These are phyloP conservation scores for Claviceps pusilla DNA, from an alignment of 2,329 filamentous ascomycete genomes.

Conservation along the genomic window DNA sequence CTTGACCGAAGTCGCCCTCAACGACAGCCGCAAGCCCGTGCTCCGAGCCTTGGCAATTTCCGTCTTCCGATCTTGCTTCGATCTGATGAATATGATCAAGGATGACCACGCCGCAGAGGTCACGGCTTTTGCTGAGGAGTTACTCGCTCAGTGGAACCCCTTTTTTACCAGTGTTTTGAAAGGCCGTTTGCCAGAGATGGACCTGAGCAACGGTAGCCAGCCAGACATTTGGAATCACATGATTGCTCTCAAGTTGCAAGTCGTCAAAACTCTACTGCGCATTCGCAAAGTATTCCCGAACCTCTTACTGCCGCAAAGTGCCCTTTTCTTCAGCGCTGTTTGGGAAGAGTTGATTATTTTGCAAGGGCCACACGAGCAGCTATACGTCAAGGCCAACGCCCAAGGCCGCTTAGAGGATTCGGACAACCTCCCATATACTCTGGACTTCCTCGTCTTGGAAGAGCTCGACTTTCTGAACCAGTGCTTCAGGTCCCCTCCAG, in stretches of 20 bases:
- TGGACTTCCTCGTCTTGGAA: slow-evolving; percentile 86
- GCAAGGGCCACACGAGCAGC: slow-evolving; percentile 57
- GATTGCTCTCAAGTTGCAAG: slow-evolving; percentile 78
- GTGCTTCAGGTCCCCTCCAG: slow-evolving; percentile 72
- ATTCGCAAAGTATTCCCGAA: slow-evolving; percentile 72
- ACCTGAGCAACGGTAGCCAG: slow-evolving; percentile 26
- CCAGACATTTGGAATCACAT: slow-evolving; percentile 64
- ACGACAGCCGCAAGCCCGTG: slow-evolving; percentile 56
- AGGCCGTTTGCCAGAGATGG: slow-evolving; percentile 53
- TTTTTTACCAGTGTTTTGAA: slow-evolving; percentile 76
- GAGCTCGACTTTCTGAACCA: slow-evolving; percentile 91
- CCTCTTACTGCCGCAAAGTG: slow-evolving; percentile 68
- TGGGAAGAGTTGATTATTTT: slow-evolving; percentile 76
- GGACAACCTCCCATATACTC: slow-evolving; percentile 81
- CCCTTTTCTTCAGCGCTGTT: slow-evolving; percentile 66
- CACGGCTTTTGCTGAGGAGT: slow-evolving; percentile 76
- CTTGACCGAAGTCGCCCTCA: slow-evolving; percentile 68
- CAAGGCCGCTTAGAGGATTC: slow-evolving; percentile 82
- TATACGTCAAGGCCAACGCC: slow-evolving; percentile 74
- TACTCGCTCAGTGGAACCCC: slow-evolving; percentile 69
- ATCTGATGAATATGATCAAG: slow-evolving; percentile 91
- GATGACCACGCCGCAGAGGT: slow-evolving; percentile 80
- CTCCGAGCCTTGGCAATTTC: slow-evolving; percentile 75
- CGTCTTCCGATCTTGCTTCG: slow-evolving; percentile 82
- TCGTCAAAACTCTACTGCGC: slow-evolving; percentile 86